Percentiles rank a stretch among this genome's conserved stretches.
Conservation (phyloP, 441 rosid species). For the Erysimum pusillum region DNA sequence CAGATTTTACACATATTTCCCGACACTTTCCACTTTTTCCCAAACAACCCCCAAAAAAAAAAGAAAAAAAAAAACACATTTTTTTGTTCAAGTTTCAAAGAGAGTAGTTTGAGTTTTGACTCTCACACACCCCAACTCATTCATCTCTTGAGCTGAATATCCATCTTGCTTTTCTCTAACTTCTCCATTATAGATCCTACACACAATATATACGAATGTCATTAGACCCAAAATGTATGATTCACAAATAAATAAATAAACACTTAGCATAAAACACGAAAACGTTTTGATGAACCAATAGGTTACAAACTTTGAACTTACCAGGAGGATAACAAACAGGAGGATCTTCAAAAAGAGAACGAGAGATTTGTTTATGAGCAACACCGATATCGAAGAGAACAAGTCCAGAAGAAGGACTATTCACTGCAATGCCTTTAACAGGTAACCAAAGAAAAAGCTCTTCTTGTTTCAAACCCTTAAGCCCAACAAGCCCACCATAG, state of each 20-base stretch:
- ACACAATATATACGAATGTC: slow-evolving; percentile 1
- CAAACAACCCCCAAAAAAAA: slow-evolving; percentile 29
- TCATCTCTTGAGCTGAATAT: slow-evolving; percentile 60
- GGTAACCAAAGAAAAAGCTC: slow-evolving; percentile 95
- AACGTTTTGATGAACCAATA: slow-evolving; percentile 1
- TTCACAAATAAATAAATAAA: background rate
- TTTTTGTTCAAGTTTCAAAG: slow-evolving; percentile 42
- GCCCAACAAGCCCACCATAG: slow-evolving; percentile 84
- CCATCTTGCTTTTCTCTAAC: slow-evolving; percentile 62
- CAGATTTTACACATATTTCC: slow-evolving; percentile 42
- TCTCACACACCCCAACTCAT: slow-evolving; percentile 34
- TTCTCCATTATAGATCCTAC: slow-evolving; percentile 50
- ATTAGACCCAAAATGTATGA: background rate
- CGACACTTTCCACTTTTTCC: slow-evolving; percentile 25
- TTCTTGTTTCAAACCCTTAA: slow-evolving; percentile 85
- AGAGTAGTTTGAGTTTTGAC: slow-evolving; percentile 39
- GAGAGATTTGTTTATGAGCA: slow-evolving; percentile 88
- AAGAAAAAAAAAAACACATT: slow-evolving; percentile 13
- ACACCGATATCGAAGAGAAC: slow-evolving; percentile 85
- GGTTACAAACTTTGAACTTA: background rate
- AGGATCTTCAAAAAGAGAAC: slow-evolving; percentile 90
- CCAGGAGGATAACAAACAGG: slow-evolving; percentile 81
- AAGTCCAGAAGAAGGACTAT: slow-evolving; percentile 84
- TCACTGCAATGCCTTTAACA: slow-evolving; percentile 77
- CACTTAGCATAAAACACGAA: background rate